Evolutionary conservation across 2,329 filamentous ascomycete species (phyloP).

Genomic region (Trichoderma gracile): DNA sequence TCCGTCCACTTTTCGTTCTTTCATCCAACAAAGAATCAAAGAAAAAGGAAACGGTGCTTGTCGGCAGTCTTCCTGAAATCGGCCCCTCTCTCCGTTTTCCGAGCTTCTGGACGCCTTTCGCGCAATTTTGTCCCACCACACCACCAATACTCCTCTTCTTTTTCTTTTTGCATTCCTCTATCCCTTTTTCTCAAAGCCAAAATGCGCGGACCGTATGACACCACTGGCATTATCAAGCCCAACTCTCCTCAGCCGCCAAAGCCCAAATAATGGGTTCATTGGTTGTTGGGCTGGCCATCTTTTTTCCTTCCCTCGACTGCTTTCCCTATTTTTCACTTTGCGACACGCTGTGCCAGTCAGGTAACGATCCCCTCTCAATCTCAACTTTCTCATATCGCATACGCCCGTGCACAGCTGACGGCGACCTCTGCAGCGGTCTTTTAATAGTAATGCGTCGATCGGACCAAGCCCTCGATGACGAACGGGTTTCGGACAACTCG

Average conservation of each 20-base stretch:
- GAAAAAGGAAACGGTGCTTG: slow-evolving; percentile 5
- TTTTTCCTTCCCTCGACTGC: neutral
- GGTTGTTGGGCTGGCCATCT: neutral
- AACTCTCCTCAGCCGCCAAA: slow-evolving; percentile 41
- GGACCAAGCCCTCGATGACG: slow-evolving; percentile 8
- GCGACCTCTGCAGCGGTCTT: neutral
- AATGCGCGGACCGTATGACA: slow-evolving; percentile 44
- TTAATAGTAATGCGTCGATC: slow-evolving; percentile 21
- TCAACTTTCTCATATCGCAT: neutral
- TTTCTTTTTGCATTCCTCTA: neutral
- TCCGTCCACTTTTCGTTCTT: slow-evolving; percentile 21
- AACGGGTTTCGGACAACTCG: neutral
- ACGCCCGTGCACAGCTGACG: neutral
- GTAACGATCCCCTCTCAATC: neutral
- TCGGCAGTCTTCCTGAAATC: slow-evolving; percentile 17
- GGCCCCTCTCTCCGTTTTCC: slow-evolving; percentile 14
- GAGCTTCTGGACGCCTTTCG: slow-evolving; percentile 14
- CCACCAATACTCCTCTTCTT: neutral
- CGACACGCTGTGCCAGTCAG: slow-evolving; percentile 26
- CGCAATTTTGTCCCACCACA: neutral
- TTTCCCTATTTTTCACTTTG: slow-evolving; percentile 13
- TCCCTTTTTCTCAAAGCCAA: slow-evolving; percentile 6
- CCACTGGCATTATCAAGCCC: slow-evolving; percentile 42
- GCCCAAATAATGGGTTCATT: slow-evolving; percentile 31
- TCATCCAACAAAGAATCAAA: slow-evolving; percentile 14